A percentile compares a stretch with the other conserved stretches of the same genome.
Conservation (phyloP, 495 filamentous ascomycete genomes). For the Tuber magnatum region DNA sequence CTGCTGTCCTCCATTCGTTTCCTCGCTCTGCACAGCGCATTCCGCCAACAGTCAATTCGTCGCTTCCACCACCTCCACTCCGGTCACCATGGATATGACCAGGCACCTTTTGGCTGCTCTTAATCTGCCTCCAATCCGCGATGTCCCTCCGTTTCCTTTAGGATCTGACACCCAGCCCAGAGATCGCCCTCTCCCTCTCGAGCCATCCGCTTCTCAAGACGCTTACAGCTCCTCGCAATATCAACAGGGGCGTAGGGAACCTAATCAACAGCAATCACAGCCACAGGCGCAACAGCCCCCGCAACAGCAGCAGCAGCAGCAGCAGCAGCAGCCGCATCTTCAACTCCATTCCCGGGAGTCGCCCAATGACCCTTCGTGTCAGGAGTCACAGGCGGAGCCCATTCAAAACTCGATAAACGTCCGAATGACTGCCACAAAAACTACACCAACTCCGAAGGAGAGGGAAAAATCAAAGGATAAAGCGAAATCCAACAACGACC, state of each 20-base stretch:
- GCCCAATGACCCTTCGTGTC: slow-evolving; percentile 22
- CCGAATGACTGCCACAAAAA: slow-evolving; percentile 29
- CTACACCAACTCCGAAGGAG: slow-evolving; percentile 33
- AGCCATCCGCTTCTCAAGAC: slow-evolving; percentile 35
- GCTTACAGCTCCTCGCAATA: slow-evolving; percentile 34
- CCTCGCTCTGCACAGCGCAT: not conserved
- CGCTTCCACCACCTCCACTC: not conserved
- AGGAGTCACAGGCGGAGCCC: slow-evolving; percentile 22
- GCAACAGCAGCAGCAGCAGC: slow-evolving; percentile 19
- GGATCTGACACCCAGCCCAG: slow-evolving; percentile 33
- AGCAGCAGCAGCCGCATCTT: slow-evolving; percentile 26
- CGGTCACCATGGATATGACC: slow-evolving; percentile 35
- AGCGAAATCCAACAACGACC: slow-evolving; percentile 18
- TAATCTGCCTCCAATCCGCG: slow-evolving; percentile 38
- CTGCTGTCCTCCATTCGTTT: slow-evolving; percentile 1
- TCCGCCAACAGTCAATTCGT: slow-evolving; percentile 3
- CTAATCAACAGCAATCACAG: slow-evolving; percentile 32
- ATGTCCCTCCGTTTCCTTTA: slow-evolving; percentile 35
- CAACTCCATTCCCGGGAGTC: slow-evolving; percentile 21
- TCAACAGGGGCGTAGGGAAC: slow-evolving; percentile 34
- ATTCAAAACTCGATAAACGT: slow-evolving; percentile 24
- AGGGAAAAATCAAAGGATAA: slow-evolving; percentile 29
- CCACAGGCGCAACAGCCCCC: slow-evolving; percentile 19
- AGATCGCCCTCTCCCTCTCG: slow-evolving; percentile 39
- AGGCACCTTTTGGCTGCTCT: slow-evolving; percentile 40